Evolutionary conservation across 2,329 filamentous ascomycete species (phyloP), one percentile per base, ranked within the genome.

Genomic region (Anisogramma anomala): DNA sequence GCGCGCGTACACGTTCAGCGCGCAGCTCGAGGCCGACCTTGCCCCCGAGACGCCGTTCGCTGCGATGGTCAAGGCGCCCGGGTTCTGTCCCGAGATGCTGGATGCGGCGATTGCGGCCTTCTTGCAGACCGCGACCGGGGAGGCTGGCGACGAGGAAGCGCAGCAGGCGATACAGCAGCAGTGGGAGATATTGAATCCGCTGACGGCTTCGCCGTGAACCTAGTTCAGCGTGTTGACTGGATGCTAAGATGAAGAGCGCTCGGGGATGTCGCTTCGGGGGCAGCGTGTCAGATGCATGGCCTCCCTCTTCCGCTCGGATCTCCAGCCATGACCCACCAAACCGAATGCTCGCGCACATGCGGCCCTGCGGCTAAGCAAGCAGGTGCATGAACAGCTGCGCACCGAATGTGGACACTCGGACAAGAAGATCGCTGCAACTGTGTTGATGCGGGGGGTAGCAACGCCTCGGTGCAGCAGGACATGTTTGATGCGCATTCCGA

Each of bases 1-100:
- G 46, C 67, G 73, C 28, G 72, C 70, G 48, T 86, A 88, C 55
- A 71, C 70, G 3, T 68, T 85, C 46, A 79, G 70, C 13, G 65
- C 77, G 10, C 79, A 84, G 56, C 64, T 87, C n/a, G 65, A 66
- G 11, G 54, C 60, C 1, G 60, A 66, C 30, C 44, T 66, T 15
- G 52, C 58, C 6, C 52, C 53, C 3, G 53, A 62, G n/a, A 65
- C 63, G 11, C 58, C 62, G 44, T 68, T 77, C 39, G 56, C 57
- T 37, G 58, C 59, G 31, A 62, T 72, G 55, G 55, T 75, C 17
- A 55, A 58, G 27, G 54, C 63, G 8, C 61, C 64, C 3, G 73
- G 73, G 0, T 65, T 77, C 40, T 59, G 68, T 0, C 50, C 56
- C 4, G 62, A 66, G 13, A 55, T 63, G 2, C 54, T 79, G 23